phyloP scores from a whole-genome alignment of 495 filamentous ascomycete species.

The Hypoxylon trugodes region DNA sequence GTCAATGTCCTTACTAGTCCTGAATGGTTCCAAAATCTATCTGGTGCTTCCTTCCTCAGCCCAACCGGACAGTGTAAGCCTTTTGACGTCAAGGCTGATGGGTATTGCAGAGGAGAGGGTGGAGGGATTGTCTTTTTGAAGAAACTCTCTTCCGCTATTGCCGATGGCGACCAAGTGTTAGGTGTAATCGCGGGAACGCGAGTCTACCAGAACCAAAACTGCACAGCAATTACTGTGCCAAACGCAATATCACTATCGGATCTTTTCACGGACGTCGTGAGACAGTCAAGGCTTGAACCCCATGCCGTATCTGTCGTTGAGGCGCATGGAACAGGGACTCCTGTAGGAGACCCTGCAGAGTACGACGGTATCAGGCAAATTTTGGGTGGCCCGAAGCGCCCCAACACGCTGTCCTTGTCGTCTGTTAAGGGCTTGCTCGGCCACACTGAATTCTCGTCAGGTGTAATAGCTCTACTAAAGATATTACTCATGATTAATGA shows the following conservation, averaged over 20 bases:
- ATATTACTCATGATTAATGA: slow-evolving; percentile 57
- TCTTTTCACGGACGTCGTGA: slow-evolving; percentile 41
- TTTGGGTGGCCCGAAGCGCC: slow-evolving; percentile 25
- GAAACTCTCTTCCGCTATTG: slow-evolving; percentile 52
- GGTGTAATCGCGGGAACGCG: slow-evolving; percentile 59
- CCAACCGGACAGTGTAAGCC: slow-evolving; percentile 39
- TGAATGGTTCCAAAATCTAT: slow-evolving; percentile 35
- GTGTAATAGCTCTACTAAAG: slow-evolving; percentile 36
- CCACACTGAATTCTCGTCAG: slow-evolving; percentile 2
- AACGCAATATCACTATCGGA: slow-evolving; percentile 36
- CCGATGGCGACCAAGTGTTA: slow-evolving; percentile 55
- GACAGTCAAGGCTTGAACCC: slow-evolving; percentile 48
- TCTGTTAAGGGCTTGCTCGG: slow-evolving; percentile 9
- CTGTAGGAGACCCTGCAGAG: slow-evolving; percentile 65
- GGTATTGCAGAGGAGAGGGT: slow-evolving; percentile 55
- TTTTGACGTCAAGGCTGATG: slow-evolving; percentile 38
- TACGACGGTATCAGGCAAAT: slow-evolving; percentile 26
- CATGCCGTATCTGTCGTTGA: slow-evolving; percentile 74
- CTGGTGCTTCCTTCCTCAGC: slow-evolving; percentile 43
- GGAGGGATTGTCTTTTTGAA: slow-evolving; percentile 61
- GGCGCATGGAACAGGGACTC: slow-evolving; percentile 80
- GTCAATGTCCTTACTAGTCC: slow-evolving; percentile 32
- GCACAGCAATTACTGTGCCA: slow-evolving; percentile 47
- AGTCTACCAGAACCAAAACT: slow-evolving; percentile 53
- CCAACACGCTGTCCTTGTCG: not conserved